These are phyloP conservation scores for Solanum neorickii DNA, from an alignment of 257 asterid genomes.

Conservation along the genomic window DNA sequence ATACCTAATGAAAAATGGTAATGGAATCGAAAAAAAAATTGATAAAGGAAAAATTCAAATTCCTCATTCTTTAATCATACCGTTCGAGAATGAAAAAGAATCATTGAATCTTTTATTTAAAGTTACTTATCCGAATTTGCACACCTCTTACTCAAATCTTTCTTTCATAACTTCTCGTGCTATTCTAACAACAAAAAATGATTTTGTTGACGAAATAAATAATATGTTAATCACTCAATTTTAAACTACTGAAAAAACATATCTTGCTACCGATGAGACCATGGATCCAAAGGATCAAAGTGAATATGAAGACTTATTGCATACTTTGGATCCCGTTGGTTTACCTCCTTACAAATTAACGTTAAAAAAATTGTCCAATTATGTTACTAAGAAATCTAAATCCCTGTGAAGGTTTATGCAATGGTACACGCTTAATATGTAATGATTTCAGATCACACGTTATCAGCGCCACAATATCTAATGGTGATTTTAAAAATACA, in stretches of 20 bases:
- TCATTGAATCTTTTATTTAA: too few relatives aligned
- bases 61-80: neutral
- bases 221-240: too few relatives aligned
- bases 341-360: neutral
- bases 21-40: too few relatives aligned
- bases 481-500: neutral
- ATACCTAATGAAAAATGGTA: neutral
- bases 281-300: neutral
- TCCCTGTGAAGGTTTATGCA: neutral
- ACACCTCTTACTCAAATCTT: too few relatives aligned
- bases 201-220: too few relatives aligned
- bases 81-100: neutral
- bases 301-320: neutral
- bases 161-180: too few relatives aligned
- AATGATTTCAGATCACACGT: neutral
- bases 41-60: neutral
- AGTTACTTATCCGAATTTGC: too few relatives aligned
- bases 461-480: neutral
- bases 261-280: neutral
- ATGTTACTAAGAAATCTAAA: neutral
- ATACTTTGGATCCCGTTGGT: neutral
- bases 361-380: neutral
- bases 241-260: too few relatives aligned
- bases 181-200: too few relatives aligned
- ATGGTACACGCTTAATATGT: neutral